Conservation (phyloP, 768 basidiomycete genomes). For the Tylopilus cervinicoccineus region DNA sequence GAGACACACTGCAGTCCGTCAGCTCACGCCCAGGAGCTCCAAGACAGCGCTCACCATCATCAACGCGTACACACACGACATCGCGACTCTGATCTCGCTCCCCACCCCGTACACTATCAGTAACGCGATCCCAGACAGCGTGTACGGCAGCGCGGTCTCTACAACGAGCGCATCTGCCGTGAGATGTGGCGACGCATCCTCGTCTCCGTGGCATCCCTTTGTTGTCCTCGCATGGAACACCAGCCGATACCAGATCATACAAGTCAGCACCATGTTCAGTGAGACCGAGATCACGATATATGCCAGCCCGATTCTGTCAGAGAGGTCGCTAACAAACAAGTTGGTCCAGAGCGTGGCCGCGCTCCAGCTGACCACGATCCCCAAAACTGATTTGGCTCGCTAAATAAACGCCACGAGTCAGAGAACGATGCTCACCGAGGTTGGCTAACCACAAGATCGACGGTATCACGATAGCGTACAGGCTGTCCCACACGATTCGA, state of each 20-base stretch:
- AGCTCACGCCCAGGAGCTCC: background rate
- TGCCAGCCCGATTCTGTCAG: constrained; percentile 1
- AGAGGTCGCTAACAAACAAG: background rate
- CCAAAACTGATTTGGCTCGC: background rate
- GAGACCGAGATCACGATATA: constrained; percentile 1
- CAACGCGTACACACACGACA: constrained; percentile 6
- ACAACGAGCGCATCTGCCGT: background rate
- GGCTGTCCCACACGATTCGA: constrained; percentile 28
- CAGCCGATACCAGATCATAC: constrained; percentile 10
- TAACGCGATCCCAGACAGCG: constrained; percentile 11
- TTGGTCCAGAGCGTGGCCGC: background rate
- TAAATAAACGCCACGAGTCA: background rate
- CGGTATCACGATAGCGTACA: constrained; percentile 3
- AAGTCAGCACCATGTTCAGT: constrained; percentile 7
- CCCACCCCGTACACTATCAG: constrained; percentile 3
- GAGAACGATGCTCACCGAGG: constrained; percentile 7
- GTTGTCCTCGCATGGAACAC: background rate
- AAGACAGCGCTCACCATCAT: constrained; percentile 3
- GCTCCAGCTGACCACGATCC: background rate
- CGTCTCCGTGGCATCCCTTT: background rate
- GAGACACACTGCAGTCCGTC: constrained; percentile 11
- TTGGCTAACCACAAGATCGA: constrained; percentile 10
- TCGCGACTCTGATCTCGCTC: background rate
- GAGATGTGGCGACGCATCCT: constrained; percentile 1
- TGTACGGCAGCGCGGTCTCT: constrained; percentile 14